Evolutionary conservation across 352 stramenopile genomes (phyloP), one percentile per base, ranked within the genome.

Genomic region (Pythium brassicae): DNA sequence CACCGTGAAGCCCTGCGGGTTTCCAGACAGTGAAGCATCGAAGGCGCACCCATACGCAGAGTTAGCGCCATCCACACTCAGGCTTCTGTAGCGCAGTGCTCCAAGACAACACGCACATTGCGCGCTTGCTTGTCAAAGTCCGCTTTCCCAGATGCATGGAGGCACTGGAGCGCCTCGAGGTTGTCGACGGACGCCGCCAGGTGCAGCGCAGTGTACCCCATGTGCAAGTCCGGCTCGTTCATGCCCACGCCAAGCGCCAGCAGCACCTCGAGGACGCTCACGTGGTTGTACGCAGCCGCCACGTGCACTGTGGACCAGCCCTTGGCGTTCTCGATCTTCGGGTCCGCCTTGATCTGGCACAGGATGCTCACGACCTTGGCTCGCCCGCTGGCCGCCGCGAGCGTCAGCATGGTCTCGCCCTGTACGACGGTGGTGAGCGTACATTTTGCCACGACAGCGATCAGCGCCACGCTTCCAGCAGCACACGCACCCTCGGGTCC

Each of bases 321-420:
- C 70, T 89, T 89, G 10, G 75, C 62, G 45, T 90, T 90, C 50
- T 85, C 77, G 12, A 83, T 64, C 1, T 63, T 59, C 8, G 80
- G 65, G 19, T 87, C 65, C 3, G 61, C 80, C 62, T 90, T 88
- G 55, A 87, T 72, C 45, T 87, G 77, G 40, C 76, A 85, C 0
- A 90, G 66, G 15, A 88, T 76, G 20, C 67, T 84, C 40, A 82
- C 71, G 15, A 86, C 77, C 22, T 72, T 70, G 0, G 67, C 60
- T 15, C 80, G 69, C 6, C 66, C 72, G 27, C 78, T 78, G 4
- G 76, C 62, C 9, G 78, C 66, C 14, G 80, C 76, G 15, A 88
- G 59, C 14, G 74, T 87, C 65, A 90, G 47, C 80, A 90, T 90
- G 17, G 80, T 88, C 35, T 90, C 80, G 8, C 77, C 80, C 80